Evolutionary conservation across 768 basidiomycete species (phyloP).

Genomic region (Lactifluus volemus): DNA sequence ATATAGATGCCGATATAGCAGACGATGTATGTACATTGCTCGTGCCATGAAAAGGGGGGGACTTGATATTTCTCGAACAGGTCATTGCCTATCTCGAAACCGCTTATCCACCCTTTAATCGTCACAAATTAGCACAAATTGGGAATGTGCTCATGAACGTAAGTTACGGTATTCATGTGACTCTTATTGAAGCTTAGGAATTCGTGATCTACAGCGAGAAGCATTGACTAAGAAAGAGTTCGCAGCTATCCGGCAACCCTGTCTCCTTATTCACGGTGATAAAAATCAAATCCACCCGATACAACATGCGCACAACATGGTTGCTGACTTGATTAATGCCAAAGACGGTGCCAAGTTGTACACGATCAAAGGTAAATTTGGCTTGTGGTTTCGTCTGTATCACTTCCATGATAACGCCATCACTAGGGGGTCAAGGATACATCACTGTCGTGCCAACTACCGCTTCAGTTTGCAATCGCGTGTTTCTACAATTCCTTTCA

Average conservation of each 20-base stretch:
- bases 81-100: conserved; percentile 19
- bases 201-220: not conserved
- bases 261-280: conserved; percentile 16
- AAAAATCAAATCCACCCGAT: conserved; percentile 18
- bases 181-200: not conserved
- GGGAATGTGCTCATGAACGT: conserved; percentile 17
- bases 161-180: not conserved
- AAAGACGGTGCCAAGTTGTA: conserved; percentile 10
- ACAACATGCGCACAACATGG: conserved; percentile 14
- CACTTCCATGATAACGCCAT: not conserved
- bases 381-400: not conserved
- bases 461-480: conserved; percentile 20
- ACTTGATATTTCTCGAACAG: not conserved
- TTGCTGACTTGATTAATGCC: conserved; percentile 8
- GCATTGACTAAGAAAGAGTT: conserved; percentile 9
- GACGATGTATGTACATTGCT: conserved; percentile 4
- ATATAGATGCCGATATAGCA: conserved; percentile 5
- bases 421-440: conserved; percentile 18
- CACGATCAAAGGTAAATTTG: conserved; percentile 8
- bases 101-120: conserved; percentile 18
- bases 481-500: conserved; percentile 19
- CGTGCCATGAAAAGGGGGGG: not conserved
- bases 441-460: conserved; percentile 19
- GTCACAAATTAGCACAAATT: conserved; percentile 11
- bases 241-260: conserved; percentile 13